Evolutionary conservation across 257 asterid genomes (phyloP), one percentile per base, ranked within the genome.

Genomic region (Capsicum chinense): DNA sequence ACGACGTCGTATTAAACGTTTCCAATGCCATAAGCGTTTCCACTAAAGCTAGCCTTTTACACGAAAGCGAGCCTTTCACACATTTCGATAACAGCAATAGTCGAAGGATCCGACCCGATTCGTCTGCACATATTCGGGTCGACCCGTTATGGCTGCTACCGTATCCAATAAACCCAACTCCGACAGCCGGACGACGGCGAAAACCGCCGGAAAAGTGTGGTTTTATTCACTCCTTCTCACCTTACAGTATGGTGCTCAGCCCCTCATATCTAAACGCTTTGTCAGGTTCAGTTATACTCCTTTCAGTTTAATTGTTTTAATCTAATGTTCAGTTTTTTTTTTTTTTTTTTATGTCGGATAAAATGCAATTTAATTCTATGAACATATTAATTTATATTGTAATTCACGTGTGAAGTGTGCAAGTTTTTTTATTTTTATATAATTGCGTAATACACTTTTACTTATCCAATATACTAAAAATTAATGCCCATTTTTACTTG

Each of bases 161-260:
- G 91, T 76, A 83, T 81, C 86, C 86, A 83, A 70, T 60, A 82
- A 87, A 68, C 85, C 84, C 78, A 81, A 64, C 80, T 50, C 88
- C 63, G 69, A 56, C 11, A 86, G 69, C 85, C 85, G 86, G 44
- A 50, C 91, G 9, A 88, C 82, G 85, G 83, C 90, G 50, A 81
- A 85, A 68, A 9, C 80, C 2, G 8, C 58, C 26, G 39, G 88
- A 37, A 93, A 91, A 88, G 95, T 97, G 17, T 94, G 97, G 99
- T 85, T 97, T 9, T 90, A 87, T 79, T 97, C 97, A 2, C 35
- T 93, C 86, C 87, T 95, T 19, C 93, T 94, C 47, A 92, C 97
- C 35, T 89, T 95, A 80, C 99, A 95, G 89, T 95, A 95, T 85
- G 99, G 99, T 35, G 95, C 90, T 87, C 98, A 95, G 71, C 98